Evolutionary conservation across 345 rosid species (phyloP), one percentile per base, ranked within the genome.

Genomic region (Rhizophora apiculata): DNA sequence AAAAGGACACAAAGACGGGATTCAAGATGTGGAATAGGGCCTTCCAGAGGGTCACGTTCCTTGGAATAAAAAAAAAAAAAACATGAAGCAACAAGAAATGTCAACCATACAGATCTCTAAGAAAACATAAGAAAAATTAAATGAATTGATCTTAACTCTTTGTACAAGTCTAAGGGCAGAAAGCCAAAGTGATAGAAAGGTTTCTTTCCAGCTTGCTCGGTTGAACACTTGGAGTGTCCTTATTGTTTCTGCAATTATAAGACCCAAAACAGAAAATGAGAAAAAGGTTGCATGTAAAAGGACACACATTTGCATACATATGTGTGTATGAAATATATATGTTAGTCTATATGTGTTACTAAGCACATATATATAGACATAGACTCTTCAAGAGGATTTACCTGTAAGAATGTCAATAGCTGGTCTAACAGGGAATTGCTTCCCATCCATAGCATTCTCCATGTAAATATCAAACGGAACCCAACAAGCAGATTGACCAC

Each of bases 121-220:
- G 18, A 43, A 15, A 43, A 11, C 49, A 43, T 3, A 51, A 55
- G 29, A 31, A 70, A 58, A 9, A 36, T 43, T 8, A 55, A 49
- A 64, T 30, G 66, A 65, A 26, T 53, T 52, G 71, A 65, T 65
- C 84, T 76, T 75, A 73, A 88, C 93, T 78, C 93, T 78, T 68
- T 88, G 88, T 69, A 88, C 93, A 74, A 88, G 90, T 46, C 88
- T 88, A 67, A 88, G 89, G 56, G 87, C 93, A 64, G 93, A 84
- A 80, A 84, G 65, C 93, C 93, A 88, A 57, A 88, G 90, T 8
- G 88, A 87, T 48, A 88, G 73, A 77, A 88, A 88, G 43, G 93
- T 82, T 66, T 88, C 93, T 63, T 88, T 83, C 93, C 93, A 88
- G 79, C 86, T 85, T 69, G 92, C 87, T 69, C 62, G 82, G 62